These are phyloP conservation scores for Marchantia polymorpha DNA, from an alignment of 225 moss, liverwort and hornwort genomes.

Conservation along the genomic window DNA sequence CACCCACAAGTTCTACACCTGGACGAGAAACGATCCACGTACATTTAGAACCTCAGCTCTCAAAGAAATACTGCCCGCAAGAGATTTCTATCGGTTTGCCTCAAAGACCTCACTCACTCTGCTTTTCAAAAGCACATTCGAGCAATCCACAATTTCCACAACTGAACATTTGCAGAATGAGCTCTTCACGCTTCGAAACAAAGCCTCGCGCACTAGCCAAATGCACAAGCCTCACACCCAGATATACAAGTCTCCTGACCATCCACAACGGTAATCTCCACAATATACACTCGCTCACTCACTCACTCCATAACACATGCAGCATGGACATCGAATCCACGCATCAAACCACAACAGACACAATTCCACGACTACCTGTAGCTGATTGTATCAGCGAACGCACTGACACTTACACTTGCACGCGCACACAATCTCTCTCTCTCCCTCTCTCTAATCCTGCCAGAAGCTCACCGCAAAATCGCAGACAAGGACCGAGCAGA, in stretches of 20 bases:
- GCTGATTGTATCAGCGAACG: neutral
- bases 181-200: neutral
- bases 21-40: neutral
- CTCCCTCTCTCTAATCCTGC: neutral
- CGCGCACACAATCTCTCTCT: neutral
- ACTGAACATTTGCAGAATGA: neutral
- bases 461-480: neutral
- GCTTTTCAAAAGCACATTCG: neutral
- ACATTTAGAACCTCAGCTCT: neutral
- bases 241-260: neutral
- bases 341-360: neutral
- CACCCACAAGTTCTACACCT: neutral
- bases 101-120: neutral
- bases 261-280: neutral
- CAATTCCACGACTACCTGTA: neutral
- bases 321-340: neutral
- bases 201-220: neutral
- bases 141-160: neutral
- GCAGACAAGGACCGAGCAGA: neutral
- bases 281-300: neutral
- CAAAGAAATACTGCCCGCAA: too few species aligned
- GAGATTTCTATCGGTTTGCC: neutral
- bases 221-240: neutral
- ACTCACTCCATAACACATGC: neutral
- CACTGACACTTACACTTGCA: too few species aligned